Evolutionary conservation across 202 grass and related monocot genomes (phyloP).

Genomic region (Bolboschoenoplectus hybrid): DNA sequence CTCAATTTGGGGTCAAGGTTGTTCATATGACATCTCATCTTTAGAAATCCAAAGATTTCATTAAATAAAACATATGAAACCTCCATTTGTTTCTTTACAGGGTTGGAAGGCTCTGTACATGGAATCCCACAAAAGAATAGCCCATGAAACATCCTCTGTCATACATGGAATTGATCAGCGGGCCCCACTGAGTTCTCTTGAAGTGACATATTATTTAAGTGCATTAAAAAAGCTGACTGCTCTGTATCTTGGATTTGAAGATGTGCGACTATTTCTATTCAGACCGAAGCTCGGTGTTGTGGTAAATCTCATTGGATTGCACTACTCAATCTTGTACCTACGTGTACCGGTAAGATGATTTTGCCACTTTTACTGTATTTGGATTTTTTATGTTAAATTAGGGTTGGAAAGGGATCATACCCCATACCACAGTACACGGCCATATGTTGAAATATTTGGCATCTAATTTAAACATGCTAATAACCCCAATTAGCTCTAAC

Average conservation of each 20-base stretch:
- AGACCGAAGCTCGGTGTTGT: conserved; percentile 60
- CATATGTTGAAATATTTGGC: not conserved
- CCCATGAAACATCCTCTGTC: conserved; percentile 50
- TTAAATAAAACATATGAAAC: not conserved
- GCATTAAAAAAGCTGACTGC: conserved; percentile 56
- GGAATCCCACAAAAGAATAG: conserved; percentile 60
- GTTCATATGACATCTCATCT: not conserved
- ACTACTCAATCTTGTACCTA: conserved; percentile 66
- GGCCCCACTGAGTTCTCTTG: conserved; percentile 58
- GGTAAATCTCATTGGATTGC: conserved; percentile 77
- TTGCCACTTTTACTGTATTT: not conserved
- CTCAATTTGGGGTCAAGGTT: too few species aligned
- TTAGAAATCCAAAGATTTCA: not conserved
- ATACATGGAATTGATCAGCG: conserved; percentile 52
- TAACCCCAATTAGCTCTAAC: conserved; percentile 19
- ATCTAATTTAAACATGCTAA: conserved; percentile 14
- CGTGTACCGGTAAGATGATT: conserved; percentile 59
- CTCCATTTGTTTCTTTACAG: conserved; percentile 48
- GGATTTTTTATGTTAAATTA: not conserved
- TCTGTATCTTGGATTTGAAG: conserved; percentile 62
- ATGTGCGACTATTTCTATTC: conserved; percentile 76
- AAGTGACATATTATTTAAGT: conserved; percentile 74
- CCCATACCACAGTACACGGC: not conserved
- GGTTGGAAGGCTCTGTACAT: conserved; percentile 69
- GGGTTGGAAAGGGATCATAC: not conserved